Evolutionary conservation across 139 green algal genomes (phyloP).

Genomic region (Chlamydomonas asymmetrica): DNA sequence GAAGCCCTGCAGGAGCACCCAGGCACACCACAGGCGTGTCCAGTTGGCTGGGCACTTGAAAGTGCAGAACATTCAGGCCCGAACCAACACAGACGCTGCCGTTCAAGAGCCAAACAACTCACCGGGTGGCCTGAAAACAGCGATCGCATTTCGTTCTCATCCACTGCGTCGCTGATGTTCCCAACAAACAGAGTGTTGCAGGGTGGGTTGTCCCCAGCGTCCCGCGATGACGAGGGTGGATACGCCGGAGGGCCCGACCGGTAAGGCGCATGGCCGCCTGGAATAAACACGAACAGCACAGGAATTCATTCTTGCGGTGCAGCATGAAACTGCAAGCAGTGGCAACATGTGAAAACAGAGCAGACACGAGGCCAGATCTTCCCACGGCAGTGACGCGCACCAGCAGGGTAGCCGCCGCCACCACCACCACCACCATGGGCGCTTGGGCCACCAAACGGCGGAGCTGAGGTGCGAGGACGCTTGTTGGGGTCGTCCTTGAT

Average conservation of each 20-base stretch:
- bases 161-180: constrained; percentile 72
- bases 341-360: no score
- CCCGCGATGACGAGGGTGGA: no score
- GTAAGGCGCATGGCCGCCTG: no score
- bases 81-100: no score
- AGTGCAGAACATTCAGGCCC: neutral
- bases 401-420: neutral
- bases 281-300: no score
- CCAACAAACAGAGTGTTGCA: constrained; percentile 90
- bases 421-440: neutral
- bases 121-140: constrained; percentile 58
- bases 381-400: no score
- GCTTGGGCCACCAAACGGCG: neutral
- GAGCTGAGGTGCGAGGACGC: constrained; percentile 18
- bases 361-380: no score
- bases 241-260: no score
- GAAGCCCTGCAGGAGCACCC: constrained; percentile 59
- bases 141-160: constrained; percentile 70
- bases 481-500: constrained; percentile 62
- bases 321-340: no score
- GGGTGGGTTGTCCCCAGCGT: constrained; percentile 82
- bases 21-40: neutral
- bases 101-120: neutral
- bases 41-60: neutral
- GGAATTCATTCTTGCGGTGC: no score